phyloP scores from a whole-genome alignment of 306 rosid species.

The Vigna nakashimae region DNA sequence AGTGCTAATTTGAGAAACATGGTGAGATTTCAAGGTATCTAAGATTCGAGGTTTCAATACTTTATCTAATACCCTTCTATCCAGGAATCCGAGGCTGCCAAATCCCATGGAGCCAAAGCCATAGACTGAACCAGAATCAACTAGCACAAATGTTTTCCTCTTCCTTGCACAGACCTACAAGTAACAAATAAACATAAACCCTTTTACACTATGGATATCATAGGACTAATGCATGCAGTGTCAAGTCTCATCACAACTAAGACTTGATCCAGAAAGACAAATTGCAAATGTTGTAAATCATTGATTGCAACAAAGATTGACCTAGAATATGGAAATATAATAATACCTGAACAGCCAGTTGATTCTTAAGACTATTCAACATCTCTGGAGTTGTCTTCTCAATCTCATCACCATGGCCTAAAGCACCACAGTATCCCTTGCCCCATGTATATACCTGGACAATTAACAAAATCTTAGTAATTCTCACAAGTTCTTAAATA shows the following conservation, averaged over 20 bases:
- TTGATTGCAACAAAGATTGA: constrained; percentile 27
- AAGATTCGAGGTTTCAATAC: constrained; percentile 72
- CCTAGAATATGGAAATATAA: not conserved
- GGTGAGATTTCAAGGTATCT: constrained; percentile 70
- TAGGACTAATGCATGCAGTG: constrained; percentile 2
- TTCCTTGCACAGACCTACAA: constrained; percentile 88
- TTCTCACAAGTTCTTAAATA: constrained; percentile 29
- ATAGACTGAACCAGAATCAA: constrained; percentile 75
- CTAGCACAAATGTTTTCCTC: constrained; percentile 85
- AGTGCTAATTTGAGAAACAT: constrained; percentile 88
- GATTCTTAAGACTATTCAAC: constrained; percentile 62
- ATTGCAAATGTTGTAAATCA: constrained; percentile 30
- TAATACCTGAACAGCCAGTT: constrained; percentile 86
- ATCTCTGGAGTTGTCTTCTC: constrained; percentile 88
- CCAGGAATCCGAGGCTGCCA: constrained; percentile 93
- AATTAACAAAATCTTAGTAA: constrained; percentile 38
- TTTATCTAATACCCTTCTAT: constrained; percentile 74
- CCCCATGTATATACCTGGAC: constrained; percentile 92
- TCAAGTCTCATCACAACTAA: constrained; percentile 12
- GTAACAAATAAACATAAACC: constrained; percentile 27
- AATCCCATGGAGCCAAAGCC: constrained; percentile 94
- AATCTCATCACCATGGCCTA: constrained; percentile 94
- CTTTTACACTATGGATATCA: not conserved
- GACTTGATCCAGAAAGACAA: not conserved
- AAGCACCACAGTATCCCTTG: constrained; percentile 94